A percentile compares a stretch with the other conserved stretches of the same genome.
Evolutionary conservation across 306 rosid species (phyloP).

Genomic region (Vachellia pachyceras): DNA sequence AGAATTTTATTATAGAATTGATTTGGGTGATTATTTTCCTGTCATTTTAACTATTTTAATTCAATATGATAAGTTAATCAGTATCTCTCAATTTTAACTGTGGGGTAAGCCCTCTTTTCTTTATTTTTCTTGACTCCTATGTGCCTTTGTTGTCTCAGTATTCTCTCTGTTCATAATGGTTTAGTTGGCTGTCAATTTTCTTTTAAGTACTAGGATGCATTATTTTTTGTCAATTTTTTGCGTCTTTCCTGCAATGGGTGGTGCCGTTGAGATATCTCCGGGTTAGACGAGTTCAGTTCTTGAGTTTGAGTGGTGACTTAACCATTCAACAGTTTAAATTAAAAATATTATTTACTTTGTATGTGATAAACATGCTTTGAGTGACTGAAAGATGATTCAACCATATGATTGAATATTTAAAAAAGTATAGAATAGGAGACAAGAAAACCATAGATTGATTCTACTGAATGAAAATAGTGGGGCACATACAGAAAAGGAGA

Average conservation of each 20-base stretch:
- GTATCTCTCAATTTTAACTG: neutral
- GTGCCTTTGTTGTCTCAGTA: neutral
- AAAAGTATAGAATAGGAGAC: too few relatives aligned
- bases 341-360: neutral
- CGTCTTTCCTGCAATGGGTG: neutral
- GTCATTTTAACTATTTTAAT: slow-evolving; percentile 3
- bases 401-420: neutral
- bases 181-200: neutral
- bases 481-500: neutral
- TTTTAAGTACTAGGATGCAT: neutral
- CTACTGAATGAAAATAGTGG: neutral
- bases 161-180: neutral
- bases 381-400: neutral
- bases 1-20: neutral
- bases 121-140: neutral
- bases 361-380: neutral
- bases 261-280: neutral
- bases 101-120: neutral
- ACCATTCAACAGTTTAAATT: neutral
- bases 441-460: too few relatives aligned
- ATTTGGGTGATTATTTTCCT: neutral
- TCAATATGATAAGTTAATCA: neutral
- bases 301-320: neutral
- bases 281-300: neutral
- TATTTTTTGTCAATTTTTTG: neutral